These are phyloP conservation scores for Daldinia childiae DNA, from an alignment of 495 filamentous ascomycete genomes.

Conservation along the genomic window DNA sequence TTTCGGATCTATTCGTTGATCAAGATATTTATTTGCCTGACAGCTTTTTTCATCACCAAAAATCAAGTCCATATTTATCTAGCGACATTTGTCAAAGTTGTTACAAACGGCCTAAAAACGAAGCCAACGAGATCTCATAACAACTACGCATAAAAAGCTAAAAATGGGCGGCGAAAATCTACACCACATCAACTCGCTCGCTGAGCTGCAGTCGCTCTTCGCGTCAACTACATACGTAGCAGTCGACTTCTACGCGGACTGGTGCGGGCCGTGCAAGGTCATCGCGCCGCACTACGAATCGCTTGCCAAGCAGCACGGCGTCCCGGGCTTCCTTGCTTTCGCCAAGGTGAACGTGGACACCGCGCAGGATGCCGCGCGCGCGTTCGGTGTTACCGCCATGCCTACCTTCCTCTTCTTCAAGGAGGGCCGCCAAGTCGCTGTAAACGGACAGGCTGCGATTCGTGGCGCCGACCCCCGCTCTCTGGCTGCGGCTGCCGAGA, in stretches of 20 bases:
- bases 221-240: slow-evolving; percentile 52
- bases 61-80: too few relatives aligned
- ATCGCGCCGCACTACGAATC: slow-evolving; percentile 68
- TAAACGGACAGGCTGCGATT: slow-evolving; percentile 59
- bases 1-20: too few relatives aligned
- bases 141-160: slow-evolving; percentile 4
- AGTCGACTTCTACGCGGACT: slow-evolving; percentile 66
- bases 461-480: slow-evolving; percentile 49
- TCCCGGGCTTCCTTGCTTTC: slow-evolving; percentile 60
- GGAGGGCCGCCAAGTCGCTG: slow-evolving; percentile 69
- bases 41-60: too few relatives aligned
- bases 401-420: slow-evolving; percentile 90
- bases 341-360: slow-evolving; percentile 68
- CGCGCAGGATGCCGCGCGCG: slow-evolving; percentile 56
- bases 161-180: slow-evolving; percentile 38
- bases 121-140: not conserved
- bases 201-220: slow-evolving; percentile 48
- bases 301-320: slow-evolving; percentile 57
- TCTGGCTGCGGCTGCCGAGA: slow-evolving; percentile 46
- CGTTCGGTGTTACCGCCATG: slow-evolving; percentile 65
- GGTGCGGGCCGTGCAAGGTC: slow-evolving; percentile 74
- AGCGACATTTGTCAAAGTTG: not conserved
- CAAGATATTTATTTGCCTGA: too few relatives aligned
- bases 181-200: slow-evolving; percentile 45
- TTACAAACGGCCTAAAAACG: not conserved